phyloP scores from a whole-genome alignment of 1,139 yeast species.

The Yamadazyma buinensis region DNA sequence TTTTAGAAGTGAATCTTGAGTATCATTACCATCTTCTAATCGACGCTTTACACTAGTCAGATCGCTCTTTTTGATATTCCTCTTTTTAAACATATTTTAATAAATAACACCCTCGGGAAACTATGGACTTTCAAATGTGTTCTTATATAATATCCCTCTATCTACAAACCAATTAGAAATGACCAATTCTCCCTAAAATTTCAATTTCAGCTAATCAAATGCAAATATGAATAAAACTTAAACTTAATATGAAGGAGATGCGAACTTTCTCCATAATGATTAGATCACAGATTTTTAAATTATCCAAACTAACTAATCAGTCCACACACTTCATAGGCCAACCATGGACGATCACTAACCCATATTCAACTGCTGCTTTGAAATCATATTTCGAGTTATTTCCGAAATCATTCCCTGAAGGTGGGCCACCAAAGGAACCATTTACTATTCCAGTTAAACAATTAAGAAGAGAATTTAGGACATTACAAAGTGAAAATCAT shows the following conservation, averaged over 20 bases:
- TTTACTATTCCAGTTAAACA: slow-evolving; percentile 53
- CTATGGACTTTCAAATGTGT: no score
- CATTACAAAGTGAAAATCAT: slow-evolving; percentile 69
- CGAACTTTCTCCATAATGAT: not conserved
- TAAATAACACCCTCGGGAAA: no score
- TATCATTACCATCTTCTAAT: slow-evolving; percentile 8
- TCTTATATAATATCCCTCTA: no score
- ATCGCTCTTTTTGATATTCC: slow-evolving; percentile 21
- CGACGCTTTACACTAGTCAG: slow-evolving; percentile 14
- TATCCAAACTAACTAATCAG: no score
- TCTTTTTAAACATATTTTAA: slow-evolving; percentile 36
- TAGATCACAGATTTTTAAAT: no score
- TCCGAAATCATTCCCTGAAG: slow-evolving; percentile 69
- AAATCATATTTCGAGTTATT: slow-evolving; percentile 55
- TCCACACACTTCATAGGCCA: no score
- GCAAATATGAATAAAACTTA: no score
- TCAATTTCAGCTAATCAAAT: no score
- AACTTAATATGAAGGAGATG: not conserved
- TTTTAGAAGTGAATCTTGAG: not conserved
- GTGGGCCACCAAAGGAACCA: slow-evolving; percentile 62
- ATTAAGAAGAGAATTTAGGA: slow-evolving; percentile 71
- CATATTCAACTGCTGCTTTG: slow-evolving; percentile 7
- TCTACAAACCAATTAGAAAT: no score
- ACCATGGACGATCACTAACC: no score
- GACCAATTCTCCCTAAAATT: no score